Percentiles rank a stretch among this genome's conserved stretches.
phyloP scores from a whole-genome alignment of 108 stramenopile species.

The Cyclotella sp. region DNA sequence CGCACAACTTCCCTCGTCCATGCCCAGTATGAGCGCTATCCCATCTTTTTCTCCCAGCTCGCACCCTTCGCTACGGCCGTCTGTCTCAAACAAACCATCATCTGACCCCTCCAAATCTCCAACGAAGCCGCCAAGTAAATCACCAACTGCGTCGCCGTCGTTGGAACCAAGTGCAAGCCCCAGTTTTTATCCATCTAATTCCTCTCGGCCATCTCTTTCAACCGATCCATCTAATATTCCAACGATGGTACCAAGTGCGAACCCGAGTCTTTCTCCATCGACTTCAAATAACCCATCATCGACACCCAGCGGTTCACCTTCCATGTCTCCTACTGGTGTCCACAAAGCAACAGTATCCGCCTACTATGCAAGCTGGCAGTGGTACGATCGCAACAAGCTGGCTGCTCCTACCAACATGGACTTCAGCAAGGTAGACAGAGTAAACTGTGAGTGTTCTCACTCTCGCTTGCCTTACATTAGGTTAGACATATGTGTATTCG shows the following conservation, averaged over 20 bases:
- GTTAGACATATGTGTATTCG: background rate
- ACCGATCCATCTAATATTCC: background rate
- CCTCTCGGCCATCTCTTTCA: background rate
- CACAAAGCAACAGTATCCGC: background rate
- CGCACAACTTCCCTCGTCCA: background rate
- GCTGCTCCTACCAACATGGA: slow-evolving; percentile 44
- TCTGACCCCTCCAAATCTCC: no score
- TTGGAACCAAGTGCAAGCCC: background rate
- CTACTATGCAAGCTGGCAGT: slow-evolving; percentile 35
- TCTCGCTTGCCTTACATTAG: background rate
- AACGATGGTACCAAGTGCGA: slow-evolving; percentile 3
- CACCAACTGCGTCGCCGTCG: background rate
- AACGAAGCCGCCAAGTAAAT: no score
- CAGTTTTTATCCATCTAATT: background rate
- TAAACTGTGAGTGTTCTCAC: slow-evolving; percentile 15
- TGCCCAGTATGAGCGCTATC: background rate
- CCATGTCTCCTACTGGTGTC: background rate
- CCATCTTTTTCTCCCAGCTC: background rate
- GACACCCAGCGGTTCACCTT: background rate
- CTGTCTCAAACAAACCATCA: no score
- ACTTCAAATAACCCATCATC: background rate
- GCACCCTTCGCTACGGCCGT: background rate
- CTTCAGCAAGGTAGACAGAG: slow-evolving; percentile 45
- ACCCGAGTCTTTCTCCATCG: background rate
- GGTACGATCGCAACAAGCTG: slow-evolving; percentile 41